Evolutionary conservation across 306 rosid species (phyloP), one percentile per base, ranked within the genome.

Genomic region (Dryas octopetala): DNA sequence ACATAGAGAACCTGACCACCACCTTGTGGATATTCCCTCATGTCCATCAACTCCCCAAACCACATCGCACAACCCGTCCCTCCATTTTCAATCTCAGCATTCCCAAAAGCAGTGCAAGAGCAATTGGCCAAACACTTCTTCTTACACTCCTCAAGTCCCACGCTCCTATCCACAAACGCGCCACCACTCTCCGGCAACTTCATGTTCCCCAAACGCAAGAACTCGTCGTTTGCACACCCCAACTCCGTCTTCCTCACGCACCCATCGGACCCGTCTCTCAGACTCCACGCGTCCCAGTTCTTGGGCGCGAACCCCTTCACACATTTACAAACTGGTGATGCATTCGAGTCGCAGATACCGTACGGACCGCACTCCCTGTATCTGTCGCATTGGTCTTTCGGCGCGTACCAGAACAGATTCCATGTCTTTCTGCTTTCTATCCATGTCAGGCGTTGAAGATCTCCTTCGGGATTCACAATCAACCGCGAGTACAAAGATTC

Each of bases 251-350:
- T 82, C 79, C 98, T 88, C 69, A 80, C 79, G 79, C 98, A 93
- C 72, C 98, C 98, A 49, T 74, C 92, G 0, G 88, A 79, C 57
- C 97, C 93, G 28, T 94, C 93, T 83, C 98, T 85, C 76, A 83
- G 55, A 41, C 64, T 83, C 97, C 98, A 94, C 0, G 91, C 92
- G 44, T 79, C 74, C 51, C 19, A 48, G 51, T 85, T 78, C 84
- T 44, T 90, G 0, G 97, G 97, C 16, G 26, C 53, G 74, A 91
- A 94, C 61, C 96, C 94, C 9, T 9, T 68, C 83, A 86, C 9
- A 54, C 97, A 91, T 32, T 58, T 16, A 68, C 97, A 94, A 41
- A 87, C 86, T 6, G 92, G 97, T 0, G 91, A 85, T 17, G 84
- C 79, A 14, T 91, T 82, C 0, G 83, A 4, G 45, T 93, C 86